These are phyloP conservation scores for Trametes elegans DNA, from an alignment of 768 basidiomycete genomes.

Conservation along the genomic window DNA sequence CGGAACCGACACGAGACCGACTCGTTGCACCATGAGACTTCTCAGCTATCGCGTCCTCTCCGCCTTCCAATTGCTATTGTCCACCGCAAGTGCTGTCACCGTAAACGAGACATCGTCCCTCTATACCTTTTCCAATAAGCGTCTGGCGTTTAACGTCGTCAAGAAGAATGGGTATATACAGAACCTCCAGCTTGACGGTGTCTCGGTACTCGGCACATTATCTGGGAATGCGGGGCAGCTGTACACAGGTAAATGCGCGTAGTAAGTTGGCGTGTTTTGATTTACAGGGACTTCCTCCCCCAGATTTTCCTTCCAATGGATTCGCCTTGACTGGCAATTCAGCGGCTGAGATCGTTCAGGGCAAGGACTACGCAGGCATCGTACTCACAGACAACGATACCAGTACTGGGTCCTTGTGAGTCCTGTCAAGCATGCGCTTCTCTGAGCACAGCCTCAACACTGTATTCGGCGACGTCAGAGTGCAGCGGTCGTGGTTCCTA, in stretches of 20 bases:
- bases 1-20: neutral
- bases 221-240: constrained; percentile 26
- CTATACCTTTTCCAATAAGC: constrained; percentile 10
- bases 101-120: constrained; percentile 8
- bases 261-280: no score
- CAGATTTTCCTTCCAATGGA: constrained; percentile 25
- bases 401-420: constrained; percentile 11
- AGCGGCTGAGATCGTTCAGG: constrained; percentile 13
- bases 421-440: neutral
- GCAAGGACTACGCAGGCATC: constrained; percentile 27
- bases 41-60: neutral
- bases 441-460: neutral
- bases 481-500: constrained; percentile 31
- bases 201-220: constrained; percentile 21
- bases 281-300: neutral
- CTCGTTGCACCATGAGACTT: neutral
- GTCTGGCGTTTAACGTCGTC: constrained; percentile 12
- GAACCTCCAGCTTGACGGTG: constrained; percentile 20
- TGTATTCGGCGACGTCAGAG: neutral
- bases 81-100: neutral
- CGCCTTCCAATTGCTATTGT: neutral
- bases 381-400: constrained; percentile 28
- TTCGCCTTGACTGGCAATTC: constrained; percentile 19
- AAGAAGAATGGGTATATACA: constrained; percentile 25
- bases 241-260: constrained; percentile 17